Percentiles rank a stretch among this genome's conserved stretches.
Conservation (phyloP, 2,329 filamentous ascomycete species). For the Nectriaceae sp. region DNA sequence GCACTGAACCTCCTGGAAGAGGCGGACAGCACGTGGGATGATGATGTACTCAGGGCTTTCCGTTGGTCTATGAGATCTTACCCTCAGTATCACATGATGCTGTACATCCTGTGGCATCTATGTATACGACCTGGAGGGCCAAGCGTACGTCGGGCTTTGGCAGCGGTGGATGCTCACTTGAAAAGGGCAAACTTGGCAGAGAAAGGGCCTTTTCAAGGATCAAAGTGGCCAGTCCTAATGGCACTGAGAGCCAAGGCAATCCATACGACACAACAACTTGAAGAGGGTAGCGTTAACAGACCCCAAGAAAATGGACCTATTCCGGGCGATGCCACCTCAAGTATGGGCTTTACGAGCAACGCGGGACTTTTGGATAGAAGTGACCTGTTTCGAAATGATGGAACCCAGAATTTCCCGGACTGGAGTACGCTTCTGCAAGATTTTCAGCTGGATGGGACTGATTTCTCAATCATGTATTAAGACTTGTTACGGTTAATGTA, state of each 20-base stretch:
- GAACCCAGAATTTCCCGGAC: slow-evolving; percentile 22
- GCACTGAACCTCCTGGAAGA: slow-evolving; percentile 38
- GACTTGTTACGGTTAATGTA: not conserved
- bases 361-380: not conserved
- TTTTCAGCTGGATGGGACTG: slow-evolving; percentile 28
- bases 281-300: not conserved
- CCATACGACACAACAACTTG: slow-evolving; percentile 15
- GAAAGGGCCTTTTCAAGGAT: slow-evolving; percentile 6
- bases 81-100: slow-evolving; percentile 45
- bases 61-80: slow-evolving; percentile 42
- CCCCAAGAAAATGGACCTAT: not conserved
- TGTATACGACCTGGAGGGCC: slow-evolving; percentile 39
- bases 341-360: not conserved
- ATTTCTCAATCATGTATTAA: slow-evolving; percentile 4
- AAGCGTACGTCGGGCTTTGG: slow-evolving; percentile 36
- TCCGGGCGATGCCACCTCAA: not conserved
- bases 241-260: slow-evolving; percentile 33
- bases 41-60: slow-evolving; percentile 40
- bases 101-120: slow-evolving; percentile 46
- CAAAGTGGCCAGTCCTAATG: slow-evolving; percentile 35
- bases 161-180: slow-evolving; percentile 17
- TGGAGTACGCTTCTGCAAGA: slow-evolving; percentile 33
- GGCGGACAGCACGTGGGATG: slow-evolving; percentile 27
- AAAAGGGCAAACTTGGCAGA: slow-evolving; percentile 1
- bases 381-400: slow-evolving; percentile 3